Evolutionary conservation across 2,329 filamentous ascomycete species (phyloP).

Genomic region (Ceratocystis harringtonii): DNA sequence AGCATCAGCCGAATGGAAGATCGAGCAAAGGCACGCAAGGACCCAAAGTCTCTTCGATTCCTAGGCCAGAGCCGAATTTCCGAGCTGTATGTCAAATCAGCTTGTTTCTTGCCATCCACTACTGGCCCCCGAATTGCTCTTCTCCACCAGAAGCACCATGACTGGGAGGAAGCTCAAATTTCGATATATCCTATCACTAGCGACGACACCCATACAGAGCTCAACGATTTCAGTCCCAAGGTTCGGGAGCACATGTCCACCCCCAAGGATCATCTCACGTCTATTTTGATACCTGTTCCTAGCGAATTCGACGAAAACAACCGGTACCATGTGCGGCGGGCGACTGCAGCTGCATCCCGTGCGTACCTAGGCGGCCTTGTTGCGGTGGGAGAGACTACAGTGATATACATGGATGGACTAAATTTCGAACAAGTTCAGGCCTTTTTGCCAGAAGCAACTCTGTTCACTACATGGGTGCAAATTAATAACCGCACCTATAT

Average conservation of each 20-base stretch:
- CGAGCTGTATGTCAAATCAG: slow-evolving; percentile 44
- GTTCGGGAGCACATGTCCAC: slow-evolving; percentile 41
- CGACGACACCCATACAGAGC: slow-evolving; percentile 41
- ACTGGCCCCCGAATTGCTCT: slow-evolving; percentile 44
- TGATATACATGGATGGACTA: slow-evolving; percentile 73
- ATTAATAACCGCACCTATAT: slow-evolving; percentile 71
- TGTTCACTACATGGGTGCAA: slow-evolving; percentile 84
- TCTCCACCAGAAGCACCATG: slow-evolving; percentile 39
- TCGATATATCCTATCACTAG: slow-evolving; percentile 44
- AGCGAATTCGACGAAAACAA: slow-evolving; percentile 40
- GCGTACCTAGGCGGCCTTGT: slow-evolving; percentile 55
- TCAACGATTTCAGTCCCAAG: slow-evolving; percentile 41
- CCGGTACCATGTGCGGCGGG: slow-evolving; percentile 44
- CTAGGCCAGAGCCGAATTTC: slow-evolving; percentile 42
- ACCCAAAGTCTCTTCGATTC: slow-evolving; percentile 7
- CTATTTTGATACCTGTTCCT: slow-evolving; percentile 48
- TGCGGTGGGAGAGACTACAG: slow-evolving; percentile 62
- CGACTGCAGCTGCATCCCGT: slow-evolving; percentile 29
- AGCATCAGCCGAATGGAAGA: slow-evolving; percentile 38
- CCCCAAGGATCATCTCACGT: slow-evolving; percentile 40
- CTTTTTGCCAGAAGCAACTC: slow-evolving; percentile 54
- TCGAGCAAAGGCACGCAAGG: slow-evolving; percentile 10
- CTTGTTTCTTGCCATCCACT: slow-evolving; percentile 42
- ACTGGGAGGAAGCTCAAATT: slow-evolving; percentile 38
- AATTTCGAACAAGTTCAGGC: slow-evolving; percentile 51